Evolutionary conservation across 1,139 yeast genomes (phyloP).

Genomic region (Candida pseudoviswanathii): DNA sequence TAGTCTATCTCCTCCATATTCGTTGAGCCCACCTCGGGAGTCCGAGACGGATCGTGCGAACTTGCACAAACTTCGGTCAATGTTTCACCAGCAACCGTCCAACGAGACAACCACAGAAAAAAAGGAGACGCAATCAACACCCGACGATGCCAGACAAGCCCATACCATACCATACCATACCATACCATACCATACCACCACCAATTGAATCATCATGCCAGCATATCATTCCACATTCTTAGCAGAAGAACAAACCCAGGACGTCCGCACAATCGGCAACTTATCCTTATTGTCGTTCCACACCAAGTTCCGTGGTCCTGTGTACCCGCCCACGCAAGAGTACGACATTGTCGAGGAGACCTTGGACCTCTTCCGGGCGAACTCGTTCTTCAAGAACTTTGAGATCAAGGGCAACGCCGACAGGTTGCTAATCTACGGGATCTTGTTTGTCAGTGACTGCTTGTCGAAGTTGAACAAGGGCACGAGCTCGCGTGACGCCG

Average conservation of each 20-base stretch:
- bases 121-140: slow-evolving; percentile 1
- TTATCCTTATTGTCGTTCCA: slow-evolving; percentile 80
- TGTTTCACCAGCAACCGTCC: no score
- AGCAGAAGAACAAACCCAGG: slow-evolving; percentile 52
- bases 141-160: slow-evolving; percentile 2
- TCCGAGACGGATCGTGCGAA: background rate
- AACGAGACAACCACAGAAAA: background rate
- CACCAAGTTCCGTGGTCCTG: slow-evolving; percentile 87
- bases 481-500: slow-evolving; percentile 63
- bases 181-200: slow-evolving; percentile 7
- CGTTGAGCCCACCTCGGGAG: no score
- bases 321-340: slow-evolving; percentile 78
- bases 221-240: slow-evolving; percentile 93
- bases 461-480: slow-evolving; percentile 58
- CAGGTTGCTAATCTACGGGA: slow-evolving; percentile 94
- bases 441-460: slow-evolving; percentile 84
- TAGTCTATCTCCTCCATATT: background rate
- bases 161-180: background rate
- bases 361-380: slow-evolving; percentile 89
- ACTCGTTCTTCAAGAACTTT: slow-evolving; percentile 93
- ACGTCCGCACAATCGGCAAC: slow-evolving; percentile 55
- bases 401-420: slow-evolving; percentile 97
- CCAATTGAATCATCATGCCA: no score
- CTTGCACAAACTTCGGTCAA: background rate
- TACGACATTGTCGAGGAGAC: slow-evolving; percentile 93